Conservation (phyloP, 495 filamentous ascomycete species). For the Cercophora scortea region DNA sequence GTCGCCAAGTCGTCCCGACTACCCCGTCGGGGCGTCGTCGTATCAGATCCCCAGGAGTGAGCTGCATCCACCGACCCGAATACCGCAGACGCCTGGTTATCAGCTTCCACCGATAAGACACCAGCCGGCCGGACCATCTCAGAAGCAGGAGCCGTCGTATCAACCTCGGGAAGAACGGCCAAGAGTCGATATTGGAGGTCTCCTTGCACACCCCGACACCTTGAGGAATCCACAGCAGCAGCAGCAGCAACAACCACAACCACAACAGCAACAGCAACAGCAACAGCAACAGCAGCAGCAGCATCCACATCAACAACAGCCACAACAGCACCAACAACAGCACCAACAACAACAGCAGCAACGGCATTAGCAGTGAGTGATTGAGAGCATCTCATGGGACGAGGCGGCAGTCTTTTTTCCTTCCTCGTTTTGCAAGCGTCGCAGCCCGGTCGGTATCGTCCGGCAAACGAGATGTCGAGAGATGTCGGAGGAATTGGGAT, state of each 20-base stretch:
- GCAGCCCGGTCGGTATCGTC: no score
- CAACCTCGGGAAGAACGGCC: slow-evolving; percentile 36
- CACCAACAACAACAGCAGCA: neutral
- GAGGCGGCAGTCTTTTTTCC: neutral
- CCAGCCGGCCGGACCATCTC: slow-evolving; percentile 21
- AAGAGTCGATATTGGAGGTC: slow-evolving; percentile 47
- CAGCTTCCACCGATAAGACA: slow-evolving; percentile 47
- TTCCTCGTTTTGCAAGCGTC: neutral
- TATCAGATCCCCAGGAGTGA: slow-evolving; percentile 43
- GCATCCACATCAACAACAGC: neutral
- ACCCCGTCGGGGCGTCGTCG: slow-evolving; percentile 24
- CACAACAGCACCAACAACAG: neutral
- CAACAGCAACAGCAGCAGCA: neutral
- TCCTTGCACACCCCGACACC: slow-evolving; percentile 39
- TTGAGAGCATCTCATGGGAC: neutral
- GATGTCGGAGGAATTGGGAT: no score
- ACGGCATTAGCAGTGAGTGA: neutral
- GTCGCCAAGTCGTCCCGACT: slow-evolving; percentile 32
- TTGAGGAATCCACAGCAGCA: slow-evolving; percentile 11
- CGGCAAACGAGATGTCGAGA: no score
- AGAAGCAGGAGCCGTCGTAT: slow-evolving; percentile 18
- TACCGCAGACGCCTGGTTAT: slow-evolving; percentile 33
- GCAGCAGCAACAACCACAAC: neutral
- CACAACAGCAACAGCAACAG: neutral
- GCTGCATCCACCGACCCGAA: slow-evolving; percentile 20